Conservation (phyloP, 2,329 filamentous ascomycete species). For the Metarhizium album region DNA sequence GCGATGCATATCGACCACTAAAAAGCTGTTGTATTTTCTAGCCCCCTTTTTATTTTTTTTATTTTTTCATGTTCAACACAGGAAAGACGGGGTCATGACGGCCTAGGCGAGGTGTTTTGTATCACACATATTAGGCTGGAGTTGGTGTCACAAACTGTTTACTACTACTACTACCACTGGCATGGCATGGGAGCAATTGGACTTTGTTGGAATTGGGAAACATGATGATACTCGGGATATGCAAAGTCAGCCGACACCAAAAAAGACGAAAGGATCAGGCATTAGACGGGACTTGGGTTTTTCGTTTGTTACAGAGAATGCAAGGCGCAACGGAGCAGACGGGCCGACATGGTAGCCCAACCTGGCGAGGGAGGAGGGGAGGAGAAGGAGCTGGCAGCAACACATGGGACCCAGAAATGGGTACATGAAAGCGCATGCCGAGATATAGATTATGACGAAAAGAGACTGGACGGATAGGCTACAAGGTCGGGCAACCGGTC, state of each 20-base stretch:
- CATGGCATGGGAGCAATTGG: slow-evolving; percentile 24
- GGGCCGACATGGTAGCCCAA: not conserved
- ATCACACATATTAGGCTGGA: slow-evolving; percentile 19
- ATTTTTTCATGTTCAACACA: slow-evolving; percentile 13
- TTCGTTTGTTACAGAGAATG: slow-evolving; percentile 5
- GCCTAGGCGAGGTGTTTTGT: slow-evolving; percentile 16
- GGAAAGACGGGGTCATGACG: slow-evolving; percentile 14
- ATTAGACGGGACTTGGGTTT: slow-evolving; percentile 7
- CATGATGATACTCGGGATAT: slow-evolving; percentile 22
- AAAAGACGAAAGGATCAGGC: slow-evolving; percentile 3
- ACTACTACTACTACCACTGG: slow-evolving; percentile 15
- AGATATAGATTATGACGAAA: slow-evolving; percentile 5
- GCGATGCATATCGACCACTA: slow-evolving; percentile 38
- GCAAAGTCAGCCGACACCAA: slow-evolving; percentile 10
- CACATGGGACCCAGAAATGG: not conserved
- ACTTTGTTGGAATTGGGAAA: slow-evolving; percentile 14
- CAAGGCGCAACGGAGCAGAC: not conserved
- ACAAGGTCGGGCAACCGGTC: not conserved
- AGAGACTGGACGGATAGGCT: slow-evolving; percentile 5
- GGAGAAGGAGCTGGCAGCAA: not conserved
- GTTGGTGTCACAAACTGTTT: slow-evolving; percentile 19
- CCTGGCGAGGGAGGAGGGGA: not conserved
- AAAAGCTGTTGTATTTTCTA: slow-evolving; percentile 10
- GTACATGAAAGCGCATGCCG: slow-evolving; percentile 1
- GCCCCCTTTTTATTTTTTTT: slow-evolving; percentile 15